Conservation (phyloP, 495 filamentous ascomycete genomes). For the Cercophora scortea region DNA sequence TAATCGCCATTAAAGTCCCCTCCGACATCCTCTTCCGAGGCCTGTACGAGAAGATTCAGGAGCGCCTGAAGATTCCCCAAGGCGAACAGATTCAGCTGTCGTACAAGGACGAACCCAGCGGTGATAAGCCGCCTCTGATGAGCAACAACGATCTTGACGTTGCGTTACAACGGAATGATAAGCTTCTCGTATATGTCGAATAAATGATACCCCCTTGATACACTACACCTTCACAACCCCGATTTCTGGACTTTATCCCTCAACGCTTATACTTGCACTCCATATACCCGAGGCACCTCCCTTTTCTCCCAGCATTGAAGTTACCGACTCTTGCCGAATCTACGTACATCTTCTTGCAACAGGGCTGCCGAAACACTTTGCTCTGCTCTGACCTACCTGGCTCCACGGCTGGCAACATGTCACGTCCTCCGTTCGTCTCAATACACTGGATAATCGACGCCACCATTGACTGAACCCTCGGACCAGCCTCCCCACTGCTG, state of each 20-base stretch:
- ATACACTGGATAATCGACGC: too few relatives aligned
- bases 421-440: too few relatives aligned
- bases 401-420: too few relatives aligned
- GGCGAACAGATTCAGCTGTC: constrained; percentile 64
- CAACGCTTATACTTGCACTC: too few relatives aligned
- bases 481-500: too few relatives aligned
- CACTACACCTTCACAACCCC: constrained; percentile 3
- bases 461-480: too few relatives aligned
- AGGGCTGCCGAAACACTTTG: too few relatives aligned
- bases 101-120: constrained; percentile 81
- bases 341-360: too few relatives aligned
- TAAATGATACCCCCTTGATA: constrained; percentile 7
- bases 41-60: constrained; percentile 72
- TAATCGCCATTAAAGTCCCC: constrained; percentile 85
- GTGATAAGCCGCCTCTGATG: constrained; percentile 62
- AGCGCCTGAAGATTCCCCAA: constrained; percentile 60
- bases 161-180: constrained; percentile 76
- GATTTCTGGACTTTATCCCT: not conserved
- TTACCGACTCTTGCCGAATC: not conserved
- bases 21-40: constrained; percentile 68
- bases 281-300: too few relatives aligned
- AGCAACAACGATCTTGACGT: constrained; percentile 73
- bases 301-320: not conserved
- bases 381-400: too few relatives aligned
- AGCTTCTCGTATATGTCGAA: constrained; percentile 74